Percentiles rank a stretch among this genome's conserved stretches.
Evolutionary conservation across 108 stramenopile genomes (phyloP).

Genomic region (Fragilaria crotonensis): DNA sequence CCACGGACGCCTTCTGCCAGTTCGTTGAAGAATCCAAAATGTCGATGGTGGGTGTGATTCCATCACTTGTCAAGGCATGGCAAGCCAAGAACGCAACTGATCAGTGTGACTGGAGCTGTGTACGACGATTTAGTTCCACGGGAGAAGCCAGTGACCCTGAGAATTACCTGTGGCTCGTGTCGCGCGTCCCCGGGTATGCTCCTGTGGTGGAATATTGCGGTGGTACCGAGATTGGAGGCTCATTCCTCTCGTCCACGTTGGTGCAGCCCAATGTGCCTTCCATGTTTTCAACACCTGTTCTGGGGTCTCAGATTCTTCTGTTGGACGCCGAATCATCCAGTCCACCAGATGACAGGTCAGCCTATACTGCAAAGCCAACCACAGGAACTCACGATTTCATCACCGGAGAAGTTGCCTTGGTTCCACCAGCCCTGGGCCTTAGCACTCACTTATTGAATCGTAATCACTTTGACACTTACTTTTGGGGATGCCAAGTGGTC

Average conservation of each 20-base stretch:
- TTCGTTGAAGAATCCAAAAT: constrained; percentile 28
- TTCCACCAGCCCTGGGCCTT: constrained; percentile 21
- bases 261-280: constrained; percentile 27
- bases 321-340: background rate
- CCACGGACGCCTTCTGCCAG: constrained; percentile 26
- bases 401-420: constrained; percentile 26
- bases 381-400: constrained; percentile 3
- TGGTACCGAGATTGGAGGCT: constrained; percentile 33
- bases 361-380: no score
- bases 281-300: constrained; percentile 31
- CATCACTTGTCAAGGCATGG: constrained; percentile 28
- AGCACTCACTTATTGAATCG: constrained; percentile 24
- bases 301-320: constrained; percentile 21
- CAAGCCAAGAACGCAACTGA: constrained; percentile 15
- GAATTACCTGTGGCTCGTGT: constrained; percentile 26
- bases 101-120: constrained; percentile 26
- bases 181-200: constrained; percentile 23
- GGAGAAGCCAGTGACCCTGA: constrained; percentile 33
- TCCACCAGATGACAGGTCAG: background rate
- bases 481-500: constrained; percentile 22
- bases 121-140: constrained; percentile 25
- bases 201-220: constrained; percentile 35
- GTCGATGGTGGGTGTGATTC: constrained; percentile 24
- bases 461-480: constrained; percentile 24
- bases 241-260: constrained; percentile 28